Evolutionary conservation across 768 basidiomycete species (phyloP).

Genomic region (Macrolepiota fuliginosa): DNA sequence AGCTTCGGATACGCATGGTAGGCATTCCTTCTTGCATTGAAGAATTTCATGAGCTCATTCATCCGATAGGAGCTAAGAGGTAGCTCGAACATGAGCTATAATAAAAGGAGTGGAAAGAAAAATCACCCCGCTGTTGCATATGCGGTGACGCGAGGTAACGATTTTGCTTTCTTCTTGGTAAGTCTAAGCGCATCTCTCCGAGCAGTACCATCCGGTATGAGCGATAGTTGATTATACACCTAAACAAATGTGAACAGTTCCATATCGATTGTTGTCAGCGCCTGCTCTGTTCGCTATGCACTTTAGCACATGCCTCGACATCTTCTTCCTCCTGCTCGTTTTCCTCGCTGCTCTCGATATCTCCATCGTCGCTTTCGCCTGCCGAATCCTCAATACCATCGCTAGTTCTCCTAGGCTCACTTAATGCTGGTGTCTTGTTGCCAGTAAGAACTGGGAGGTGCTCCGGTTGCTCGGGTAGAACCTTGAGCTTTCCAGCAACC

Average conservation of each 20-base stretch:
- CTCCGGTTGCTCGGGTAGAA: constrained; percentile 83
- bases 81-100: neutral
- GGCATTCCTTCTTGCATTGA: constrained; percentile 75
- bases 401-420: constrained; percentile 33
- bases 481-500: constrained; percentile 82
- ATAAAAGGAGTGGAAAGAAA: neutral
- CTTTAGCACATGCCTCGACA: constrained; percentile 48
- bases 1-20: constrained; percentile 85
- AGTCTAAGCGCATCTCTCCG: constrained; percentile 85
- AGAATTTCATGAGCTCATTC: constrained; percentile 84
- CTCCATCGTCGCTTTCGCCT: constrained; percentile 75
- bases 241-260: constrained; percentile 24
- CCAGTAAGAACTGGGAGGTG: constrained; percentile 31
- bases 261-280: neutral
- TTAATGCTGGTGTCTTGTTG: constrained; percentile 21
- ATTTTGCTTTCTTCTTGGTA: constrained; percentile 94
- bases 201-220: constrained; percentile 93
- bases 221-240: constrained; percentile 93
- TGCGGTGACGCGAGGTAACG: constrained; percentile 89
- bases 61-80: constrained; percentile 79
- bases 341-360: constrained; percentile 60
- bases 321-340: constrained; percentile 47
- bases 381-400: neutral
- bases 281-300: neutral
- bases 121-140: constrained; percentile 87